phyloP scores from a whole-genome alignment of 192 early-diverging fungal species.

The Martensiomyces pterosporus region DNA sequence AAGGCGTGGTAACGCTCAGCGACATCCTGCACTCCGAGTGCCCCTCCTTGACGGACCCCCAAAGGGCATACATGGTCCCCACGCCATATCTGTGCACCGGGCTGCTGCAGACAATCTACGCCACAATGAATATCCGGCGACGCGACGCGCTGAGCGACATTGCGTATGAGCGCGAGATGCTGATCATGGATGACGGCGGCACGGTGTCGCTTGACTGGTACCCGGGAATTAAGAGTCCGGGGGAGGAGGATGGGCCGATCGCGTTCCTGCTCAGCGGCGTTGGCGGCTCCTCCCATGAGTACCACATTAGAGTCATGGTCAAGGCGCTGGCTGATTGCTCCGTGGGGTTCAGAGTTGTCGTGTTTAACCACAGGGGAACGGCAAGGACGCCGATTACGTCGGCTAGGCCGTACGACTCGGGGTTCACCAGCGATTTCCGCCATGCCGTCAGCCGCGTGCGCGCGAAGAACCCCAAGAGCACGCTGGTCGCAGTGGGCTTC shows the following conservation, averaged over 20 bases:
- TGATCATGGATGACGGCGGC: conserved; percentile 74
- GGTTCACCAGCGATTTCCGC: conserved; percentile 70
- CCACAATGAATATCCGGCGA: conserved; percentile 38
- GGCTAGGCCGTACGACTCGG: conserved; percentile 70
- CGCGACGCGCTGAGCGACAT: conserved; percentile 25
- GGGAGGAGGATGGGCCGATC: conserved; percentile 56
- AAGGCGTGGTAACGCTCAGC: conserved; percentile 25
- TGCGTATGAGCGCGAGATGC: conserved; percentile 41
- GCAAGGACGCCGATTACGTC: conserved; percentile 71
- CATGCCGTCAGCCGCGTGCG: conserved; percentile 11
- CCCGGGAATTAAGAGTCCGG: conserved; percentile 30
- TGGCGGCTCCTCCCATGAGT: conserved; percentile 91
- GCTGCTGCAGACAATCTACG: conserved; percentile 67
- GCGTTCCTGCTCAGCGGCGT: conserved; percentile 79
- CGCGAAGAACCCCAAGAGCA: conserved; percentile 50
- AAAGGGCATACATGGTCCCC: conserved; percentile 57
- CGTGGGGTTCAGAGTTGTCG: conserved; percentile 61
- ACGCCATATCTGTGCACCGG: conserved; percentile 72
- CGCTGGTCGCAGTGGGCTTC: conserved; percentile 79
- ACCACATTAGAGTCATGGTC: conserved; percentile 74
- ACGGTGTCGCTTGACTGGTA: conserved; percentile 86
- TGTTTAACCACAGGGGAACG: conserved; percentile 88
- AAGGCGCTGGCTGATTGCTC: conserved; percentile 52
- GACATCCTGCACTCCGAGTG: conserved; percentile 43
- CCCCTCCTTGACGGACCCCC: conserved; percentile 56